phyloP scores from a whole-genome alignment of 768 basidiomycete genomes.

The Psilocybe subaeruginosa region DNA sequence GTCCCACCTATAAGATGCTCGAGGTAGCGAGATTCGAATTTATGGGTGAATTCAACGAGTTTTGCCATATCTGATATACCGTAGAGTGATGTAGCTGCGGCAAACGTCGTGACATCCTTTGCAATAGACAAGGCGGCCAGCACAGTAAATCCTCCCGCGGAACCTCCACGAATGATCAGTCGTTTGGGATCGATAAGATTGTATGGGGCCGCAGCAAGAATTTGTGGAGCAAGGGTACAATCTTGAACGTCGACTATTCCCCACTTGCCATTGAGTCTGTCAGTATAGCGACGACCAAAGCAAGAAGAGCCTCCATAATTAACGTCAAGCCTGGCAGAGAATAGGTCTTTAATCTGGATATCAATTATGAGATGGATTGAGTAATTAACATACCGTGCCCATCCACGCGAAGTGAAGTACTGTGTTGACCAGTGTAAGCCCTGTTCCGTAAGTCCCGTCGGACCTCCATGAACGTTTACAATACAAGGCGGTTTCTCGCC shows the following conservation, averaged over 20 bases:
- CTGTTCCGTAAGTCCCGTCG: slow-evolving; percentile 52
- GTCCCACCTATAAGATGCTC: slow-evolving; percentile 66
- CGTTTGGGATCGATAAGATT: slow-evolving; percentile 66
- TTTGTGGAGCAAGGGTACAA: slow-evolving; percentile 55
- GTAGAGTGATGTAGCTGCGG: slow-evolving; percentile 66
- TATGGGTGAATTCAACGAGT: slow-evolving; percentile 70
- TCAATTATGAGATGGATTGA: slow-evolving; percentile 10
- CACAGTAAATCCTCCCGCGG: slow-evolving; percentile 75
- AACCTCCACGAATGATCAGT: slow-evolving; percentile 70
- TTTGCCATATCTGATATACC: slow-evolving; percentile 67
- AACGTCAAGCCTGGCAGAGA: slow-evolving; percentile 59
- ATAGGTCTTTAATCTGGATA: background rate
- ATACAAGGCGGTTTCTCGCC: slow-evolving; percentile 72
- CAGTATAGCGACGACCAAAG: slow-evolving; percentile 70
- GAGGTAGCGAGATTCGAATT: slow-evolving; percentile 65
- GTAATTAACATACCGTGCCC: slow-evolving; percentile 56
- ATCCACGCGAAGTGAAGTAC: slow-evolving; percentile 73
- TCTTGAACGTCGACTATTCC: slow-evolving; percentile 76
- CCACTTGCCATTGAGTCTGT: slow-evolving; percentile 68
- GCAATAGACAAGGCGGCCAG: slow-evolving; percentile 50
- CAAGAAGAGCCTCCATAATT: slow-evolving; percentile 80
- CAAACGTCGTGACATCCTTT: slow-evolving; percentile 49
- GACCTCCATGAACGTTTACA: slow-evolving; percentile 72
- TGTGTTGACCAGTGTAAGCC: slow-evolving; percentile 57
- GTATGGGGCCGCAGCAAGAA: slow-evolving; percentile 47